These are phyloP conservation scores for Chlorencoelia australis DNA, from an alignment of 2,329 filamentous ascomycete genomes.

Conservation along the genomic window DNA sequence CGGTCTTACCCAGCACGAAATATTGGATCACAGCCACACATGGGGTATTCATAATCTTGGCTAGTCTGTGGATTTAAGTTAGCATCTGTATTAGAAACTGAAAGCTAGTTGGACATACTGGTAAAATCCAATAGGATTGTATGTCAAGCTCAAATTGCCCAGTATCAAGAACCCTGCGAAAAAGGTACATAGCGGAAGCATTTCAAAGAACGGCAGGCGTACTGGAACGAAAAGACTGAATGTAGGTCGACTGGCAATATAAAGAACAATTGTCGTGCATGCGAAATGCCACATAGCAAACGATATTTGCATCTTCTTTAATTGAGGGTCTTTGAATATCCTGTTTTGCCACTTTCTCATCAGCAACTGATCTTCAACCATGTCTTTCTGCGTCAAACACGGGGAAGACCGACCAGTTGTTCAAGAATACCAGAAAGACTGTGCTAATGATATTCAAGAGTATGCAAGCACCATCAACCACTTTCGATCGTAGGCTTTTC, in stretches of 20 bases:
- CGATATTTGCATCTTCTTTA: conserved; percentile 35
- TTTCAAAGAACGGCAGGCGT: conserved; percentile 33
- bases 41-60: conserved; percentile 39
- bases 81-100: neutral
- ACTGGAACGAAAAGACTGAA: conserved; percentile 36
- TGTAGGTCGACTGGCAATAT: conserved; percentile 31
- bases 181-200: conserved; percentile 36
- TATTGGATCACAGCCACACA: conserved; percentile 37
- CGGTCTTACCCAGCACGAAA: conserved; percentile 32
- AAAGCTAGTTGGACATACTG: conserved; percentile 22
- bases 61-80: conserved; percentile 22
- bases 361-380: neutral
- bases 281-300: conserved; percentile 39
- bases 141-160: conserved; percentile 35
- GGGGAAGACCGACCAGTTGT: conserved; percentile 30
- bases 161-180: conserved; percentile 37
- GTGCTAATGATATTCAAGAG: conserved; percentile 34
- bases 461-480: conserved; percentile 27
- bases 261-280: conserved; percentile 34
- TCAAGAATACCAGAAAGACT: conserved; percentile 34
- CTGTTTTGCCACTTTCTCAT: conserved; percentile 21
- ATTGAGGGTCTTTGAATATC: conserved; percentile 34
- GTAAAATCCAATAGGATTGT: conserved; percentile 38
- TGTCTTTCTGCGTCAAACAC: neutral
- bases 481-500: conserved; percentile 10